Percentiles rank a stretch among this genome's conserved stretches.
Evolutionary conservation across 257 asterid genomes (phyloP).

Genomic region (Nicotiana paniculata): DNA sequence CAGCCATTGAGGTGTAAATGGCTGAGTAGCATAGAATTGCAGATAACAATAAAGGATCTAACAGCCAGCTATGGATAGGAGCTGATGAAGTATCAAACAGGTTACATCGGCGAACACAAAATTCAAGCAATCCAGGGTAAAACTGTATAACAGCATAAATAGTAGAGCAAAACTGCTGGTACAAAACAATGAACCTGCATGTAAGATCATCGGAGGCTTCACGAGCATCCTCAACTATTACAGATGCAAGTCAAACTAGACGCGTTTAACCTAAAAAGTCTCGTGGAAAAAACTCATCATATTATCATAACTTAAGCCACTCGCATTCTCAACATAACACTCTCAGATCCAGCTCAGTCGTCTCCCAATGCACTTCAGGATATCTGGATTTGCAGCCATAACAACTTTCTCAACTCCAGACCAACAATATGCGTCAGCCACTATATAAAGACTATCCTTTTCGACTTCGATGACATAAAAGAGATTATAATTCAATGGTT

Average conservation of each 20-base stretch:
- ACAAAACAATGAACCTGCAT: too few relatives aligned
- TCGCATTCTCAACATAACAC: too few relatives aligned
- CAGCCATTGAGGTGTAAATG: neutral
- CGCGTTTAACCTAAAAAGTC: too few relatives aligned
- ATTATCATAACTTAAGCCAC: too few relatives aligned
- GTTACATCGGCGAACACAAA: neutral
- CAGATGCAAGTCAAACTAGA: too few relatives aligned
- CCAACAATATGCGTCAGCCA: neutral
- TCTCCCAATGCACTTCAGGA: too few relatives aligned
- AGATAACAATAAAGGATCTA: neutral
- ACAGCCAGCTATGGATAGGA: neutral
- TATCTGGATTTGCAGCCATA: too few relatives aligned
- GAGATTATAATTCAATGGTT: neutral
- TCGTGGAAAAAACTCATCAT: too few relatives aligned
- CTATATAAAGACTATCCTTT: neutral
- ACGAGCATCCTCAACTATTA: too few relatives aligned
- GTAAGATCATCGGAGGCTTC: too few relatives aligned
- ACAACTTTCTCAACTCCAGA: neutral
- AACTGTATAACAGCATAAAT: too few relatives aligned
- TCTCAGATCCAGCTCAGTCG: neutral
- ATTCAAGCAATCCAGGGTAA: neutral
- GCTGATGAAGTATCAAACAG: neutral
- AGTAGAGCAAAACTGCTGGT: too few relatives aligned
- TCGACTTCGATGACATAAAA: neutral
- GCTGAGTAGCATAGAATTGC: neutral